phyloP scores from a whole-genome alignment of 495 filamentous ascomycete species.

The Achaetomiella virescens region DNA sequence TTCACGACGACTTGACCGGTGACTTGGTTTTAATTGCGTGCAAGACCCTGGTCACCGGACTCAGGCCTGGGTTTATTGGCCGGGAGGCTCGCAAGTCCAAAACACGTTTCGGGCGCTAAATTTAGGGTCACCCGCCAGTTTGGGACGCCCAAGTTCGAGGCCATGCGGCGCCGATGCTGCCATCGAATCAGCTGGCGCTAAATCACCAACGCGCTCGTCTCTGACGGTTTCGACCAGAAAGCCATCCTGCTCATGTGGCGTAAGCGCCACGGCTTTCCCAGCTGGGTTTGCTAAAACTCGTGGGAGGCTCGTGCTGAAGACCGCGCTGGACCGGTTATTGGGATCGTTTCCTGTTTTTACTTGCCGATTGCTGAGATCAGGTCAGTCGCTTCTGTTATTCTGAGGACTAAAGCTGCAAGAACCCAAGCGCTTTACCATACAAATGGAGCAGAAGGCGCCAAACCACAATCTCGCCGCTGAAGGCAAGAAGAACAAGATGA shows the following conservation, averaged over 20 bases:
- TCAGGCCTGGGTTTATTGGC: not conserved
- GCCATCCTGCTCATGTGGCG: constrained; percentile 1
- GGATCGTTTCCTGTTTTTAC: not conserved
- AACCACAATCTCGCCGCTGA: too few species aligned
- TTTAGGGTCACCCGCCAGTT: constrained; percentile 15
- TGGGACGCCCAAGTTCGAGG: constrained; percentile 1
- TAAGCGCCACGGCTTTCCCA: not conserved
- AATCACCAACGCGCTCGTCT: constrained; percentile 5
- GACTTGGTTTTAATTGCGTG: constrained; percentile 12
- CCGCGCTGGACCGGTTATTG: constrained; percentile 1
- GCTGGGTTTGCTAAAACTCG: not conserved
- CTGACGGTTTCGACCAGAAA: not conserved
- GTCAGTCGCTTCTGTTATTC: not conserved
- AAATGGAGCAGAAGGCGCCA: too few species aligned
- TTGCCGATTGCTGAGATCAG: not conserved
- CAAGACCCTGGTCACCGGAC: constrained; percentile 12
- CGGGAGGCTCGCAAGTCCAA: not conserved
- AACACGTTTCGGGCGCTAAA: constrained; percentile 16
- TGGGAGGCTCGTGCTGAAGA: not conserved
- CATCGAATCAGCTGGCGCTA: constrained; percentile 6
- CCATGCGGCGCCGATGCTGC: constrained; percentile 7
- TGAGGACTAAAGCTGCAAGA: too few species aligned
- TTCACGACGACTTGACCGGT: constrained; percentile 8
- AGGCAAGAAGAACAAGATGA: too few species aligned
- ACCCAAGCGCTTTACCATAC: too few species aligned